A percentile compares a stretch with the other conserved stretches of the same genome.
Conservation (phyloP, 805 yeast species). For the Saccharomycopsis malanga region DNA sequence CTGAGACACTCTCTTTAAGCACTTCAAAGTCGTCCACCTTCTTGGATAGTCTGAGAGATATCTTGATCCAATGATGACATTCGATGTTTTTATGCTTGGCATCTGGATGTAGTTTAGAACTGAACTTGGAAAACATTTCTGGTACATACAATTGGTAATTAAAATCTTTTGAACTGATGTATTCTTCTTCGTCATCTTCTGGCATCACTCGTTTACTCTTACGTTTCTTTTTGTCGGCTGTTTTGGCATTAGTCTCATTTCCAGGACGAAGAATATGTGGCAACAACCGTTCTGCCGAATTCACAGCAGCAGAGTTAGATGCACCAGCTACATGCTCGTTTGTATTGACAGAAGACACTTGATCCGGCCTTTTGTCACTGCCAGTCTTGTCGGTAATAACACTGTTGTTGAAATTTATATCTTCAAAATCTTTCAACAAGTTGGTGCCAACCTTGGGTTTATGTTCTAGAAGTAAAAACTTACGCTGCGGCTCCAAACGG, state of each 20-base stretch:
- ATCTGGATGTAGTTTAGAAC: conserved; percentile 72
- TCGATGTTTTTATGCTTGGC: conserved; percentile 74
- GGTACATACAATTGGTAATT: conserved; percentile 88
- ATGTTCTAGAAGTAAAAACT: conserved; percentile 74
- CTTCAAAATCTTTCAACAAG: conserved; percentile 36
- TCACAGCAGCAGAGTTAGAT: background rate
- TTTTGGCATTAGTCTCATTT: background rate
- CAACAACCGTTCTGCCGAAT: background rate
- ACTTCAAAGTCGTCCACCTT: conserved; percentile 38
- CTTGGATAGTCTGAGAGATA: conserved; percentile 72
- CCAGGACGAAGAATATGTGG: background rate
- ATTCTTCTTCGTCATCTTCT: conserved; percentile 41
- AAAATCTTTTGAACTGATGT: conserved; percentile 66
- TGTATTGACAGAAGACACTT: background rate
- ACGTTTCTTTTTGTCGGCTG: background rate
- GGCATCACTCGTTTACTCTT: conserved; percentile 15
- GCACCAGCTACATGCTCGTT: background rate
- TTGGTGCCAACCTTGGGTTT: conserved; percentile 49
- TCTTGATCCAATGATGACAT: conserved; percentile 92
- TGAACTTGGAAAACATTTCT: conserved; percentile 37
- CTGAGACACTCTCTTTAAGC: no score
- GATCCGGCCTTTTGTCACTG: background rate
- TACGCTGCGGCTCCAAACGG: conserved; percentile 82
- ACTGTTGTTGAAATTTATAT: conserved; percentile 27
- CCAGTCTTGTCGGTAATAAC: conserved; percentile 19